Evolutionary conservation across 148 eudicot genomes (phyloP).

Genomic region (Rhododendron ferrugineum): DNA sequence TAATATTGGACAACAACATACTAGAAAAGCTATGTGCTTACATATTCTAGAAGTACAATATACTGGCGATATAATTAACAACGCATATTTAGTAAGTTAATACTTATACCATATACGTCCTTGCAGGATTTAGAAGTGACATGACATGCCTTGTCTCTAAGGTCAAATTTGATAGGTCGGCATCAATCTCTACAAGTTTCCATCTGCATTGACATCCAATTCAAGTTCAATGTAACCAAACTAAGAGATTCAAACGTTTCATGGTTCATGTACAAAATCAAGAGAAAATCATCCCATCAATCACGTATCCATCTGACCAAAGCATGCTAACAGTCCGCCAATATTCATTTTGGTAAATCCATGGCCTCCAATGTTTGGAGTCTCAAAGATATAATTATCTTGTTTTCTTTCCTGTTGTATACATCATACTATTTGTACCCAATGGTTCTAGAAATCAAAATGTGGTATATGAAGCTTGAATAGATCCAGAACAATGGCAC

Average conservation of each 20-base stretch:
- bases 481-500: not conserved
- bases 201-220: constrained; percentile 44
- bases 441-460: not conserved
- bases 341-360: not conserved
- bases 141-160: constrained; percentile 79
- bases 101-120: constrained; percentile 75
- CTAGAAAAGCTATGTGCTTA: not conserved
- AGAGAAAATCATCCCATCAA: not conserved
- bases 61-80: not conserved
- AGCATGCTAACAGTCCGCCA: not conserved
- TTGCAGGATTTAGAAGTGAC: constrained; percentile 79
- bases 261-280: not conserved
- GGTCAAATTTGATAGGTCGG: constrained; percentile 57
- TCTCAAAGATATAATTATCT: not conserved
- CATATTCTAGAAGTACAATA: not conserved
- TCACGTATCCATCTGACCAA: not conserved
- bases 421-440: not conserved
- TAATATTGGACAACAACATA: not conserved
- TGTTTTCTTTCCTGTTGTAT: not conserved
- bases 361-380: no score
- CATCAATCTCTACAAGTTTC: constrained; percentile 97
- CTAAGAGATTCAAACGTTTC: constrained; percentile 1
- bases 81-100: not conserved
- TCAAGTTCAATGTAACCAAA: not conserved
- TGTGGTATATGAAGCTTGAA: not conserved